Evolutionary conservation across 2,329 filamentous ascomycete genomes (phyloP).

Genomic region (Kalmusia sp.): DNA sequence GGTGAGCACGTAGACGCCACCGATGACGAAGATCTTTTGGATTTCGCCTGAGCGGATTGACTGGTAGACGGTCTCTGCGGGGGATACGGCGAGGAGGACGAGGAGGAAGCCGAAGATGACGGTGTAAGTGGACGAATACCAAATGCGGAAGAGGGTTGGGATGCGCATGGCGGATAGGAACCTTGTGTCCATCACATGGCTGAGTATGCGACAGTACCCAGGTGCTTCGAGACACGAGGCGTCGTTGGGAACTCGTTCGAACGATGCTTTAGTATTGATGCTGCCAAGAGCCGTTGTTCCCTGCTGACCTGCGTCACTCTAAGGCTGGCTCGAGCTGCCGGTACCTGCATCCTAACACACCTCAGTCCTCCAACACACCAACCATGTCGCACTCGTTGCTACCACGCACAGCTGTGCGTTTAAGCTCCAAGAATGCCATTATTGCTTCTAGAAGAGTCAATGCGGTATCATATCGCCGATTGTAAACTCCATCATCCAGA

Average conservation of each 20-base stretch:
- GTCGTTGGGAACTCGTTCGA: constrained; percentile 6
- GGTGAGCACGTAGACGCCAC: constrained; percentile 76
- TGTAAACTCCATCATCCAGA: constrained; percentile 27
- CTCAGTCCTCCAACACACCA: constrained; percentile 8
- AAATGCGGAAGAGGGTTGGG: constrained; percentile 72
- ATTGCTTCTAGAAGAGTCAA: constrained; percentile 23
- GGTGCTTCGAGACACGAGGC: background rate
- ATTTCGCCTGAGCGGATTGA: constrained; percentile 70
- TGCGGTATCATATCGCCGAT: constrained; percentile 30
- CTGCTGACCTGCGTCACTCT: background rate
- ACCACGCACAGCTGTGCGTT: constrained; percentile 27
- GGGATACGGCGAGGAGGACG: constrained; percentile 78
- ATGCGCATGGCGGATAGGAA: constrained; percentile 46
- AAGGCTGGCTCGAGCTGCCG: background rate
- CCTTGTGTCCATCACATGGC: constrained; percentile 12
- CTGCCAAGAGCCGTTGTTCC: constrained; percentile 4
- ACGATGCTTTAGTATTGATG: background rate
- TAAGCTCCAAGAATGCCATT: constrained; percentile 24
- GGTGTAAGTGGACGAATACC: constrained; percentile 81
- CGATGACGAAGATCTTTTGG: constrained; percentile 85
- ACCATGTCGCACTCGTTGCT: constrained; percentile 36
- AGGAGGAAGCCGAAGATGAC: constrained; percentile 76
- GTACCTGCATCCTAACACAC: background rate
- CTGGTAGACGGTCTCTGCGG: constrained; percentile 79
- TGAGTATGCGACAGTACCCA: constrained; percentile 7